phyloP scores from a whole-genome alignment of 495 filamentous ascomycete species.

The Neurospora sp. region DNA sequence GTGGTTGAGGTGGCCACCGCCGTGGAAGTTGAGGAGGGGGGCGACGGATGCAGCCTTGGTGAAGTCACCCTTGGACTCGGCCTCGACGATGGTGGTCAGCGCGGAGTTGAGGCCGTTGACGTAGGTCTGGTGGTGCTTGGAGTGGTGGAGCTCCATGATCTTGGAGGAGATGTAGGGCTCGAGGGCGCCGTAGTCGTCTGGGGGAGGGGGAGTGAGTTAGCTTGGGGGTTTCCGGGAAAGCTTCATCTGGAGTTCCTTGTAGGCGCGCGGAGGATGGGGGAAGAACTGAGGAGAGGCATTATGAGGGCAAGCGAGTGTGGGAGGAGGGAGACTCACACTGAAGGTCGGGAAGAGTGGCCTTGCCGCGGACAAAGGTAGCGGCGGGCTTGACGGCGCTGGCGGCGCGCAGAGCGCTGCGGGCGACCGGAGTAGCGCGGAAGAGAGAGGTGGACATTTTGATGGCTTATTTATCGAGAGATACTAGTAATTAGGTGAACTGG shows the following conservation, averaged over 20 bases:
- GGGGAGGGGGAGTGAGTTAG: background rate
- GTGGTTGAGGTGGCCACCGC: conserved; percentile 93
- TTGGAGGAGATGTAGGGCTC: conserved; percentile 90
- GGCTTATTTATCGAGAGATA: background rate
- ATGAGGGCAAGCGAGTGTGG: background rate
- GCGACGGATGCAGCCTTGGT: conserved; percentile 68
- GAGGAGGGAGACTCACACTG: conserved; percentile 51
- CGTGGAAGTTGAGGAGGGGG: conserved; percentile 91
- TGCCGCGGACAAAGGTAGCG: conserved; percentile 67
- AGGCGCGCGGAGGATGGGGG: background rate
- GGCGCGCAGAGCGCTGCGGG: conserved; percentile 34
- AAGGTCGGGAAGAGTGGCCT: conserved; percentile 92
- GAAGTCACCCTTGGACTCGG: conserved; percentile 48
- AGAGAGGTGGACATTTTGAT: conserved; percentile 42
- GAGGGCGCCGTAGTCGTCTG: conserved; percentile 83
- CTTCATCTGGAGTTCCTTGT: background rate
- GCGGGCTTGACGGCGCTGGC: conserved; percentile 30
- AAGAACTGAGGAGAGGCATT: background rate
- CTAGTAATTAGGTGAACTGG: conserved; percentile 7
- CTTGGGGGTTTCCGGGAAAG: conserved; percentile 2
- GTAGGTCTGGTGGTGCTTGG: conserved; percentile 71
- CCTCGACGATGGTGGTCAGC: conserved; percentile 49
- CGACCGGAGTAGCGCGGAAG: conserved; percentile 38
- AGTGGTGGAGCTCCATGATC: conserved; percentile 95
- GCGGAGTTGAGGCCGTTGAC: conserved; percentile 62